A percentile compares a stretch with the other conserved stretches of the same genome.
Conservation (phyloP, 1,139 yeast genomes). For the Candida dubliniensis region DNA sequence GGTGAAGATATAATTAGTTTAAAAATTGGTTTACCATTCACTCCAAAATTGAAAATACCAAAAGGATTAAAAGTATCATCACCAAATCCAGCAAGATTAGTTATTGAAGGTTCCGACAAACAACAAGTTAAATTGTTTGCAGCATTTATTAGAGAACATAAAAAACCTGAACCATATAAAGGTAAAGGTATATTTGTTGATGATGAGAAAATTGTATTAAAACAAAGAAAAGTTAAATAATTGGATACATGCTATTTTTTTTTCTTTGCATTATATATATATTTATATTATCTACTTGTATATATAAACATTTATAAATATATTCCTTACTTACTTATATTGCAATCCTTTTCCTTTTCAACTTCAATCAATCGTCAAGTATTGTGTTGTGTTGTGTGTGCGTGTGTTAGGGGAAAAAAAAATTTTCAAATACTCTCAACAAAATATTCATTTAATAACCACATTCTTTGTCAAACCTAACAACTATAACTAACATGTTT, state of each 20-base stretch:
- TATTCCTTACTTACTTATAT: too few species aligned
- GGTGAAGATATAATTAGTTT: slow-evolving; percentile 65
- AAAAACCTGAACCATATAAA: slow-evolving; percentile 97
- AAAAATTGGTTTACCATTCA: slow-evolving; percentile 71
- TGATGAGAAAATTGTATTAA: slow-evolving; percentile 85
- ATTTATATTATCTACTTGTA: not conserved
- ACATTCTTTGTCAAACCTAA: not conserved
- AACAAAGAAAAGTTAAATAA: slow-evolving; percentile 89
- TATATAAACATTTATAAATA: not conserved
- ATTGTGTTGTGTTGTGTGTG: too few species aligned
- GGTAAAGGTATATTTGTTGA: slow-evolving; percentile 96
- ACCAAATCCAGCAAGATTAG: slow-evolving; percentile 85
- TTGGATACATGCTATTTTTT: not conserved
- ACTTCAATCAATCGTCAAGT: too few species aligned
- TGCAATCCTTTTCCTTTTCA: too few species aligned
- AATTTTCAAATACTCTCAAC: not conserved
- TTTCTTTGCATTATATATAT: not conserved
- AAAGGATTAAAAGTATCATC: slow-evolving; percentile 69
- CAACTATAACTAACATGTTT: not conserved
- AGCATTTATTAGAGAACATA: slow-evolving; percentile 78
- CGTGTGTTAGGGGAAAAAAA: too few species aligned
- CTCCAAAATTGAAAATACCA: slow-evolving; percentile 79
- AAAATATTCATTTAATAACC: not conserved
- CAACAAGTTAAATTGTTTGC: slow-evolving; percentile 89
- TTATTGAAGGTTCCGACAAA: slow-evolving; percentile 84